Evolutionary conservation across 495 filamentous ascomycete genomes (phyloP).

Genomic region (Aspergillus biplanus): DNA sequence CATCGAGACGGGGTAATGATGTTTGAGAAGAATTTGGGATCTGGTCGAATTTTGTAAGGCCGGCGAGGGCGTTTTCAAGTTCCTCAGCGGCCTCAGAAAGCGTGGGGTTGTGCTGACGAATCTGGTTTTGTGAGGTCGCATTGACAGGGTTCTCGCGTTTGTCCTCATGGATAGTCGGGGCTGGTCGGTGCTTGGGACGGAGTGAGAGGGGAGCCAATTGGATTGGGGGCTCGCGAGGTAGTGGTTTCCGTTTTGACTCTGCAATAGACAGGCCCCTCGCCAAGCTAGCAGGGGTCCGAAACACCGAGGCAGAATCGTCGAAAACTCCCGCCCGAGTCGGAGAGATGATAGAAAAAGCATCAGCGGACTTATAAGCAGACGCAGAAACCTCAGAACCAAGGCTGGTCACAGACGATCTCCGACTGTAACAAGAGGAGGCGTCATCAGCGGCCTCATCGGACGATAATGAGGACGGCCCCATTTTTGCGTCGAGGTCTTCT

Average conservation of each 20-base stretch:
- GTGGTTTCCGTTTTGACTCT: constrained; percentile 48
- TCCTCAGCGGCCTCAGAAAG: constrained; percentile 40
- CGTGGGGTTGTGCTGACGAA: constrained; percentile 27
- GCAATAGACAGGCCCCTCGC: constrained; percentile 26
- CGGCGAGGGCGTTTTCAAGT: constrained; percentile 36
- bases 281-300: constrained; percentile 16
- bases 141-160: constrained; percentile 1
- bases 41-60: constrained; percentile 21
- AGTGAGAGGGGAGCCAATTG: constrained; percentile 37
- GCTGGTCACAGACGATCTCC: constrained; percentile 39
- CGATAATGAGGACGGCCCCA: constrained; percentile 27
- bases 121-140: constrained; percentile 11
- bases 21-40: constrained; percentile 12
- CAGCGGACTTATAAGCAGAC: constrained; percentile 25
- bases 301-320: constrained; percentile 32
- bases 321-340: constrained; percentile 48
- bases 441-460: constrained; percentile 31
- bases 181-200: constrained; percentile 22
- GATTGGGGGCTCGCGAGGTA: constrained; percentile 48
- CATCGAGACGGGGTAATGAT: constrained; percentile 30
- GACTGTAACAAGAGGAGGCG: constrained; percentile 44
- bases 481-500: constrained; percentile 10
- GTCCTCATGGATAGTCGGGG: constrained; percentile 1
- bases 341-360: constrained; percentile 41
- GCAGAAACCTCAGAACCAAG: constrained; percentile 23